These are phyloP conservation scores for Fusarium continuum DNA, from an alignment of 2,329 filamentous ascomycete species.

Conservation along the genomic window DNA sequence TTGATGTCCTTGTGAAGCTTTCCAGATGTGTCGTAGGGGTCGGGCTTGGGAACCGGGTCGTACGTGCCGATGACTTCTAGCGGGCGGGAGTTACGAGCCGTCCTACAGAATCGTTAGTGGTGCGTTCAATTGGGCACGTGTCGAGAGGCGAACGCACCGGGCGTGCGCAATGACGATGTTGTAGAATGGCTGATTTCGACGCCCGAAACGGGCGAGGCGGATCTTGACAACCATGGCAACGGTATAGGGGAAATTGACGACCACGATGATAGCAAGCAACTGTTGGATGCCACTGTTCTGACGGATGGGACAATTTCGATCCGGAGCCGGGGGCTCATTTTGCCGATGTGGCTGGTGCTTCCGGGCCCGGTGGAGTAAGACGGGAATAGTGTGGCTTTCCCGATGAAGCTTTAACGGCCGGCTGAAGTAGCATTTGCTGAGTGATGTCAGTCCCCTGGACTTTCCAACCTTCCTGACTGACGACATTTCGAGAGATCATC, in stretches of 20 bases:
- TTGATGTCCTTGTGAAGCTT: slow-evolving; percentile 90
- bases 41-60: slow-evolving; percentile 71
- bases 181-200: slow-evolving; percentile 88
- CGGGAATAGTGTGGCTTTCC: slow-evolving; percentile 6
- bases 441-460: slow-evolving; percentile 36
- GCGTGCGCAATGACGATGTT: slow-evolving; percentile 97
- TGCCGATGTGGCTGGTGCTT: slow-evolving; percentile 46
- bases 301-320: slow-evolving; percentile 45
- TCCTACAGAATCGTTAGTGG: slow-evolving; percentile 59
- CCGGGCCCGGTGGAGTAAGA: not conserved
- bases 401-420: not conserved
- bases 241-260: slow-evolving; percentile 28
- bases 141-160: slow-evolving; percentile 67
- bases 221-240: slow-evolving; percentile 87
- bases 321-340: slow-evolving; percentile 48
- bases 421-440: not conserved
- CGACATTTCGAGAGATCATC: slow-evolving; percentile 17
- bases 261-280: slow-evolving; percentile 13
- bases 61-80: slow-evolving; percentile 91
- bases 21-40: slow-evolving; percentile 68
- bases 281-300: slow-evolving; percentile 16
- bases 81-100: slow-evolving; percentile 85
- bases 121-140: not conserved
- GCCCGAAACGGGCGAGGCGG: slow-evolving; percentile 92
- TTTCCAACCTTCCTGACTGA: slow-evolving; percentile 23